phyloP scores from a whole-genome alignment of 2,329 filamentous ascomycete species.

The Exophiala xenobiotica region DNA sequence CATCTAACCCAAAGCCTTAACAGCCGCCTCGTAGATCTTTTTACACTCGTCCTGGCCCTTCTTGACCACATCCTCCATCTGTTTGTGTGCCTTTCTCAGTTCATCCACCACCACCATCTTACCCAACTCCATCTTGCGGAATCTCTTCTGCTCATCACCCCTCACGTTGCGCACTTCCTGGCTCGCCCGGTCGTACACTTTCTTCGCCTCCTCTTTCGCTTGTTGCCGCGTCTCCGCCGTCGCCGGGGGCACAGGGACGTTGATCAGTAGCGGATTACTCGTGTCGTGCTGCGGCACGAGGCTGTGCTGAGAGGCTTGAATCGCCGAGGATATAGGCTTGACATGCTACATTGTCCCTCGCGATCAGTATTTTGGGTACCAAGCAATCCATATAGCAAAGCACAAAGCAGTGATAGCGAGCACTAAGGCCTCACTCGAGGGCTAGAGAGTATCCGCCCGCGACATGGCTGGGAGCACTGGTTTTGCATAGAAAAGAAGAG shows the following conservation, averaged over 20 bases:
- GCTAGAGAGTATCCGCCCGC: too few species aligned
- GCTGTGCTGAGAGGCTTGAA: slow-evolving; percentile 43
- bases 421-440: too few species aligned
- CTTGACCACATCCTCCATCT: slow-evolving; percentile 49
- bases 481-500: neutral
- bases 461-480: too few species aligned
- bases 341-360: slow-evolving; percentile 38
- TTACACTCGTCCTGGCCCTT: slow-evolving; percentile 49
- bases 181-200: slow-evolving; percentile 44
- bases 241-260: slow-evolving; percentile 47
- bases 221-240: slow-evolving; percentile 48
- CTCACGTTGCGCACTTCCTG: slow-evolving; percentile 44
- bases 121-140: slow-evolving; percentile 46
- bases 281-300: slow-evolving; percentile 45
- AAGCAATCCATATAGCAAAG: too few species aligned
- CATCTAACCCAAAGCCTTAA: slow-evolving; percentile 28
- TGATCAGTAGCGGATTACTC: slow-evolving; percentile 46
- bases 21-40: slow-evolving; percentile 45
- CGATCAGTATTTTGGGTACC: too few species aligned
- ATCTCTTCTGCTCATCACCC: slow-evolving; percentile 45
- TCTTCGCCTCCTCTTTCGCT: slow-evolving; percentile 41
- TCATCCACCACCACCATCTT: slow-evolving; percentile 47
- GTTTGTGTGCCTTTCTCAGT: slow-evolving; percentile 45
- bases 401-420: too few species aligned
- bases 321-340: slow-evolving; percentile 46